Conservation (phyloP, 306 rosid species). For the Cicer cuneatum region DNA sequence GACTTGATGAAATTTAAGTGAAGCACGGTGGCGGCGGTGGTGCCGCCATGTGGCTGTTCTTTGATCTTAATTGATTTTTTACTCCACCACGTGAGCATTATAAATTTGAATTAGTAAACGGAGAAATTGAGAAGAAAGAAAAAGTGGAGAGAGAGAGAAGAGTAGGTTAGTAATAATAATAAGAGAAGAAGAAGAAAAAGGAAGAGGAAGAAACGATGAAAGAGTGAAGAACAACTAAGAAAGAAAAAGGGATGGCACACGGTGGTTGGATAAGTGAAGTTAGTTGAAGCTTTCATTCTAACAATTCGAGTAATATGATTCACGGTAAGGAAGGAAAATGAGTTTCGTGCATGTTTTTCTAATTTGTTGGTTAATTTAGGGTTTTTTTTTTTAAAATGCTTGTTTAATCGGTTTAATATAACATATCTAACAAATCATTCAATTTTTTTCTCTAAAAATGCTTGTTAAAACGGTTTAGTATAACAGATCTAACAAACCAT, state of each 20-base stretch:
- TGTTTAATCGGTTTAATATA: no score
- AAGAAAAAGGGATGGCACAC: conserved; percentile 61
- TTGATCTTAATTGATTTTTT: conserved; percentile 68
- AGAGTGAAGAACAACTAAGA: conserved; percentile 59
- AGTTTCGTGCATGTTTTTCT: no score
- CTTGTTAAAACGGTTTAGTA: no score
- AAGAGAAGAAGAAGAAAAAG: conserved; percentile 16
- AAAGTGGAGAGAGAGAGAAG: not conserved
- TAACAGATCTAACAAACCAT: no score
- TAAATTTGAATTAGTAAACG: not conserved
- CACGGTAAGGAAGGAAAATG: no score
- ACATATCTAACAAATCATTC: no score
- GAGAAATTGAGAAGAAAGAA: not conserved
- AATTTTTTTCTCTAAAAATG: no score
- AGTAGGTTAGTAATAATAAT: not conserved
- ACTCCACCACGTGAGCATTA: conserved; percentile 91
- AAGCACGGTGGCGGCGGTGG: not conserved
- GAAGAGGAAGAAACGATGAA: conserved; percentile 50
- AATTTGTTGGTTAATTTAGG: no score
- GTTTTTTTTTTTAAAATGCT: no score
- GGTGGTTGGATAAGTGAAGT: conserved; percentile 78
- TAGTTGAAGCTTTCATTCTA: no score
- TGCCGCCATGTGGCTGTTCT: conserved; percentile 22
- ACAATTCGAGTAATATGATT: no score
- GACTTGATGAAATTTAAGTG: conserved; percentile 53